Conservation (phyloP, 345 rosid genomes). For the Hibiscus mutabilis region DNA sequence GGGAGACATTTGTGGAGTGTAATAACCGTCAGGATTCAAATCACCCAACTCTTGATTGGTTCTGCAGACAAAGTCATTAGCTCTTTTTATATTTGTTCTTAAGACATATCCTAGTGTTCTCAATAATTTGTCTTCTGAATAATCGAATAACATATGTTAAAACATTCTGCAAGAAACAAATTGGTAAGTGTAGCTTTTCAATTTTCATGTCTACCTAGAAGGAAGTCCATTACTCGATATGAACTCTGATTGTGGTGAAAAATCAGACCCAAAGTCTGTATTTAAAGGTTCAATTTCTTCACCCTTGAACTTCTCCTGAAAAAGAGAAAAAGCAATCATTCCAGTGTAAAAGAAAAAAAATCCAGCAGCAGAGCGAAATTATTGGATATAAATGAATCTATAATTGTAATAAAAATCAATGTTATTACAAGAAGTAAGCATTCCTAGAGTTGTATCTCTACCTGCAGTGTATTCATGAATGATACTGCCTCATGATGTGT, state of each 20-base stretch:
- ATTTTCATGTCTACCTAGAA: constrained; percentile 36
- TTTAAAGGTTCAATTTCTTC: constrained; percentile 28
- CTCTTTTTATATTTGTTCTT: neutral
- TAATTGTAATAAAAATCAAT: neutral
- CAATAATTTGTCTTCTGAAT: constrained; percentile 1
- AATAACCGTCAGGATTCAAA: constrained; percentile 16
- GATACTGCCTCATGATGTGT: constrained; percentile 43
- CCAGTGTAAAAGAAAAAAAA: no score
- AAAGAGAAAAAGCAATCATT: constrained; percentile 16
- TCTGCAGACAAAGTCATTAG: constrained; percentile 33
- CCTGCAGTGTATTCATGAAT: constrained; percentile 55
- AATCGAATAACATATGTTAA: neutral
- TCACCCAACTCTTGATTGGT: constrained; percentile 24
- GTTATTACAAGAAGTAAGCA: neutral
- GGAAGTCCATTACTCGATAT: constrained; percentile 23
- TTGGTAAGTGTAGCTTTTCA: neutral
- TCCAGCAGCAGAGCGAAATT: neutral
- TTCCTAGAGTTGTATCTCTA: constrained; percentile 17
- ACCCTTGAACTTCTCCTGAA: constrained; percentile 41
- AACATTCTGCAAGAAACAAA: neutral
- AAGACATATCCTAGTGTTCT: neutral
- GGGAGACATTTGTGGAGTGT: constrained; percentile 30
- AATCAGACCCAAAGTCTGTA: constrained; percentile 34
- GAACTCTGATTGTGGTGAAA: constrained; percentile 41
- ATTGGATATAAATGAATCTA: neutral